Percentiles rank a stretch among this genome's conserved stretches.
Conservation (phyloP, 768 basidiomycete species). For the Leccinum rimulosum region DNA sequence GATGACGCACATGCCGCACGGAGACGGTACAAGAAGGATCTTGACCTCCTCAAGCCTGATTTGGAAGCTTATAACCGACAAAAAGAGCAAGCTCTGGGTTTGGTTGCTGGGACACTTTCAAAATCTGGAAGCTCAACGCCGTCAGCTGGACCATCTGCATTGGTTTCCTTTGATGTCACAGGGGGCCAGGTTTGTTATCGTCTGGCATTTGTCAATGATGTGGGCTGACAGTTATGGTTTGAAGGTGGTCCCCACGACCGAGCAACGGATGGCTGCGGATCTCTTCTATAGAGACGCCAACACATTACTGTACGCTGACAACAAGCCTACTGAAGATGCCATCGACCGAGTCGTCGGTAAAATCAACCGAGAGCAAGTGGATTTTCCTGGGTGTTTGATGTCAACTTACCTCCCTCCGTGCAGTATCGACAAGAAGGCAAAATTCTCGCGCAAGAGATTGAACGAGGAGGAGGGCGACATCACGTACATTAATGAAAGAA, state of each 20-base stretch:
- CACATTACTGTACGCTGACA: slow-evolving; percentile 89
- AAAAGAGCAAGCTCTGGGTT: slow-evolving; percentile 81
- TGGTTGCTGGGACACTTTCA: slow-evolving; percentile 64
- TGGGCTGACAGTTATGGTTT: slow-evolving; percentile 10
- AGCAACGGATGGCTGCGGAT: slow-evolving; percentile 71
- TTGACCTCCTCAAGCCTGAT: slow-evolving; percentile 87
- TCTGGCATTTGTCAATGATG: background rate
- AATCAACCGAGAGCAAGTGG: slow-evolving; percentile 87
- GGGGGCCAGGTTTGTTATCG: slow-evolving; percentile 39
- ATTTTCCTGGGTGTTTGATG: background rate
- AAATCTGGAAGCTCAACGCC: slow-evolving; percentile 35
- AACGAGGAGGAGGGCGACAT: slow-evolving; percentile 96
- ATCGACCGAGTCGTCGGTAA: slow-evolving; percentile 90
- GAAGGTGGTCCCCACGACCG: slow-evolving; percentile 51
- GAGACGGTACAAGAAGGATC: slow-evolving; percentile 87
- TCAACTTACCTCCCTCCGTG: background rate
- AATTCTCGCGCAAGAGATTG: slow-evolving; percentile 82
- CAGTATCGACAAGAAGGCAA: slow-evolving; percentile 87
- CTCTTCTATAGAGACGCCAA: slow-evolving; percentile 92
- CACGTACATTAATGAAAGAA: slow-evolving; percentile 98
- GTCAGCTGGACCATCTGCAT: slow-evolving; percentile 29
- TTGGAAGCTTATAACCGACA: slow-evolving; percentile 83
- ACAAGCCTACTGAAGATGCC: slow-evolving; percentile 92
- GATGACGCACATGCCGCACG: slow-evolving; percentile 90
- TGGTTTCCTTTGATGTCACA: slow-evolving; percentile 53